Base-by-base conservation (phyloP, 305 asterid species). In the Fraxinus xanthoxyloides region DNA sequence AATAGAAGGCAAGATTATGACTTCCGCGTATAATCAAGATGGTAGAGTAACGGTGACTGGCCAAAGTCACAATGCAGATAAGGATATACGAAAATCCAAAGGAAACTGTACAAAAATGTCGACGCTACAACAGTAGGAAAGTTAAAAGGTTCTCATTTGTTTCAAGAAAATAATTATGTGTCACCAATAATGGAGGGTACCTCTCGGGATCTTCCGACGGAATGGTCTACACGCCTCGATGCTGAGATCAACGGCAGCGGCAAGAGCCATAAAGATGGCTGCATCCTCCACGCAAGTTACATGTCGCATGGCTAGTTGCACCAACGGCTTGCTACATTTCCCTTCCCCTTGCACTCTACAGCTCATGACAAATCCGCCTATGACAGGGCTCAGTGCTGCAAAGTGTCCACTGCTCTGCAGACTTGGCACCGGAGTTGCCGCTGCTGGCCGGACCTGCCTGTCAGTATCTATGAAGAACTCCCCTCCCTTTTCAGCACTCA, bases 241-340 rank as follows among this genome's bases (percentile, higher is more conserved):
- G 80, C 98, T 95, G 35, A 95, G 96, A 87, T 93, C 98, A 10
- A 94, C 97, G 0, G 97, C 98, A 61, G 97, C 97, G 0, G 98
- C 95, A 8, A 95, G 93, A 61, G 98, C 96, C 98, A 95, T 93
- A 80, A 95, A 95, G 24, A 93, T 95, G 67, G 98, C 98, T 0
- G 98, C 98, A 72, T 95, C 98, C 82, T 95, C 98, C 81, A 95
- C 92, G 24, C 98, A 93, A 7, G 95, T 91, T 75, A 95, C 90
- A 26, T 95, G 97, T 56, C 98, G 75, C 93, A 95, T 93, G 9
- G 98, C 98, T 2, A 95, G 86, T 78, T 95, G 98, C 82, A 92
- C 98, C 3, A 90, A 63, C 3, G 97, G 98, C 90, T 93, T 93
- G 85, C 98, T 89, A 84, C 88, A 79, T 82, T 92, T 95, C 76